Conservation (phyloP, 169 alveolate species). For the Cryptosporidium meleagridis region DNA sequence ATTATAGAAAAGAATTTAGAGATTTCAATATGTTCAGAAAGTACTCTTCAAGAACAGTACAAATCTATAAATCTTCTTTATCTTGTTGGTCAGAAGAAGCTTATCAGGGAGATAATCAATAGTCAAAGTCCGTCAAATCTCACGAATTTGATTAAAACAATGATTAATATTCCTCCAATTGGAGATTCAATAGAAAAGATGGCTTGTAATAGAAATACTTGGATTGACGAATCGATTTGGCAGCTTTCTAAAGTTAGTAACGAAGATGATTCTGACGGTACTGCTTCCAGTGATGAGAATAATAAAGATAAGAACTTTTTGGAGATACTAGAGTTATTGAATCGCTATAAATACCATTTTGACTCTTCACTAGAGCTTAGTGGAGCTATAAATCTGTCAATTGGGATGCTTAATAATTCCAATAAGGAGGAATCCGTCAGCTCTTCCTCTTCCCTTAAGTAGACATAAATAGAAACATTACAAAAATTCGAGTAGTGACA, state of each 20-base stretch:
- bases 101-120: slow-evolving; percentile 2
- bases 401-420: background rate
- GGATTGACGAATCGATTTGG: slow-evolving; percentile 66
- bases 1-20: slow-evolving; percentile 22
- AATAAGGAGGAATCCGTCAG: background rate
- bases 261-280: background rate
- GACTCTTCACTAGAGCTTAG: slow-evolving; percentile 16
- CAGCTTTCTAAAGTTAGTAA: background rate
- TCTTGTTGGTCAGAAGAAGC: slow-evolving; percentile 31
- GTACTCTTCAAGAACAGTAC: slow-evolving; percentile 1
- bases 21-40: background rate
- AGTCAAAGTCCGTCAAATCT: background rate
- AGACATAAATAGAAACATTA: background rate
- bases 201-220: slow-evolving; percentile 25
- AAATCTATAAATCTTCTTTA: slow-evolving; percentile 26
- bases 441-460: background rate
- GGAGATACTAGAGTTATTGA: slow-evolving; percentile 8
- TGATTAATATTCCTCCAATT: slow-evolving; percentile 41
- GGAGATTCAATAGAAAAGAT: slow-evolving; percentile 30
- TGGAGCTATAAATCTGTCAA: slow-evolving; percentile 17
- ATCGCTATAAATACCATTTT: background rate
- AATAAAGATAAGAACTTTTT: background rate
- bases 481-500: background rate
- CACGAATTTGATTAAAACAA: background rate
- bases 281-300: background rate